phyloP scores from a whole-genome alignment of 2,329 filamentous ascomycete genomes.

The Verticillium nonalfalfae region DNA sequence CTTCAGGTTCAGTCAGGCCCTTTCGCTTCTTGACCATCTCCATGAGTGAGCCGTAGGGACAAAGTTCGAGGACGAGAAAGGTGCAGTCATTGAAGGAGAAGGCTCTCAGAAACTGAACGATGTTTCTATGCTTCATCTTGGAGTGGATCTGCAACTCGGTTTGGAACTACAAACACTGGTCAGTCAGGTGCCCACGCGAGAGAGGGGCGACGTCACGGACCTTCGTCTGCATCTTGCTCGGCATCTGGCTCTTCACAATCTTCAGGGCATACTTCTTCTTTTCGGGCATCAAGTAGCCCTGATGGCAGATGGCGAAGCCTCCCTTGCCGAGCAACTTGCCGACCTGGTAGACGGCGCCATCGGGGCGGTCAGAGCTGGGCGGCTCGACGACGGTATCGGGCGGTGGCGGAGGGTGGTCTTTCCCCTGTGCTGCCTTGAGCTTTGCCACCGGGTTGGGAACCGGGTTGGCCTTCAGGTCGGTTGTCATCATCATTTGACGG shows the following conservation, averaged over 20 bases:
- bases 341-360: slow-evolving; percentile 68
- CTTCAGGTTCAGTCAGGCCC: slow-evolving; percentile 87
- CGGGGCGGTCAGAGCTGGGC: slow-evolving; percentile 60
- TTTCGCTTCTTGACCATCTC: slow-evolving; percentile 94
- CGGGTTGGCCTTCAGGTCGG: slow-evolving; percentile 43
- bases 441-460: slow-evolving; percentile 32
- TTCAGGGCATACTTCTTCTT: slow-evolving; percentile 70
- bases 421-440: slow-evolving; percentile 53
- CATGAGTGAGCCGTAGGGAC: slow-evolving; percentile 92
- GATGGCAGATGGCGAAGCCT: slow-evolving; percentile 77
- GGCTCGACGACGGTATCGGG: slow-evolving; percentile 54
- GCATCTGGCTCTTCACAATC: slow-evolving; percentile 80
- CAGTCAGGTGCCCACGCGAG: neutral
- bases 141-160: slow-evolving; percentile 95
- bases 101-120: slow-evolving; percentile 90
- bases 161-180: slow-evolving; percentile 46
- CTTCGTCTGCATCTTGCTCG: slow-evolving; percentile 78
- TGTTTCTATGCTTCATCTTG: slow-evolving; percentile 92
- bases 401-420: slow-evolving; percentile 61
- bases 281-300: slow-evolving; percentile 59
- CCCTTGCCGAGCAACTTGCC: slow-evolving; percentile 73
- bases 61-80: slow-evolving; percentile 90
- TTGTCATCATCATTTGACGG: slow-evolving; percentile 36
- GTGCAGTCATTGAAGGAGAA: slow-evolving; percentile 87
- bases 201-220: slow-evolving; percentile 31